phyloP scores from a whole-genome alignment of 768 basidiomycete species.

The Mycena vitilis region DNA sequence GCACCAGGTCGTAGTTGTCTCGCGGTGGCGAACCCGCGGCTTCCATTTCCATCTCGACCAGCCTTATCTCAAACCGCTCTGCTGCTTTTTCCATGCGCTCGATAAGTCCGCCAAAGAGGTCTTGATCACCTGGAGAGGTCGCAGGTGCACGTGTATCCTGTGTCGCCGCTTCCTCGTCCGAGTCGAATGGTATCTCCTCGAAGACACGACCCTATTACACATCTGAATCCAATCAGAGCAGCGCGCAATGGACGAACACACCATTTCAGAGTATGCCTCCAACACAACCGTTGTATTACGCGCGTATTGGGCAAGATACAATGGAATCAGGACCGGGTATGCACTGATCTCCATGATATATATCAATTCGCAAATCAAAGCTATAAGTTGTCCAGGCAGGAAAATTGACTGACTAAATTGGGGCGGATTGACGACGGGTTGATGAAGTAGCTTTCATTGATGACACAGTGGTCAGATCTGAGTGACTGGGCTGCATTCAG shows the following conservation, averaged over 20 bases:
- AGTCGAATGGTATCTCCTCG: slow-evolving; percentile 7
- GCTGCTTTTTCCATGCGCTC: neutral
- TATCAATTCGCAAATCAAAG: neutral
- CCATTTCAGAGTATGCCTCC: slow-evolving; percentile 47
- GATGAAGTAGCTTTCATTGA: slow-evolving; percentile 54
- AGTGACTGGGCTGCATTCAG: slow-evolving; percentile 50
- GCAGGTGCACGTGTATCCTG: no score
- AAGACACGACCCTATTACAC: slow-evolving; percentile 24
- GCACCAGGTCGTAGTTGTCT: no score
- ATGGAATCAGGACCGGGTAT: slow-evolving; percentile 72
- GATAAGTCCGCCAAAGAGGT: neutral
- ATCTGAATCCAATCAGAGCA: neutral
- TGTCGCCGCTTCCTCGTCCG: neutral
- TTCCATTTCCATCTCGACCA: no score
- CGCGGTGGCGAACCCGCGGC: no score
- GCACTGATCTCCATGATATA: slow-evolving; percentile 57
- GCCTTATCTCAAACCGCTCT: neutral
- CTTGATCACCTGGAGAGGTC: no score
- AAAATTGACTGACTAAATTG: slow-evolving; percentile 51
- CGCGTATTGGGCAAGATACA: slow-evolving; percentile 68
- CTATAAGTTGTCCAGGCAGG: slow-evolving; percentile 13
- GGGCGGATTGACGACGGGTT: slow-evolving; percentile 56
- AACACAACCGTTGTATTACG: slow-evolving; percentile 41
- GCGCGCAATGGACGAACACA: slow-evolving; percentile 29
- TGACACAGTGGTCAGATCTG: slow-evolving; percentile 48